phyloP scores from a whole-genome alignment of 441 rosid genomes.

The Jatropha multifida region DNA sequence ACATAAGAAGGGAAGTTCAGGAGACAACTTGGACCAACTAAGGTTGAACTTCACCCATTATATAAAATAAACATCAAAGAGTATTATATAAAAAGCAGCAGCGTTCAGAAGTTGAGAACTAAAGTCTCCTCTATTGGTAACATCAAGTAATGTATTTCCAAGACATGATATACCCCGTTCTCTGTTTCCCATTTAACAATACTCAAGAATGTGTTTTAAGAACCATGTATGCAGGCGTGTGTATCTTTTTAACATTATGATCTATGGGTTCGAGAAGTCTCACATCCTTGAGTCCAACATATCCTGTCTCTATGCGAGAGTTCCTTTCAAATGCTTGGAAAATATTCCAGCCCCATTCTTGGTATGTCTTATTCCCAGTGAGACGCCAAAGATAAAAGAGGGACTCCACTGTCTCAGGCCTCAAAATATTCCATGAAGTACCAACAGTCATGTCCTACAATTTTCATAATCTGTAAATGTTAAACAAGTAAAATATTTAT shows the following conservation, averaged over 20 bases:
- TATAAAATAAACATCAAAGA: too few relatives aligned
- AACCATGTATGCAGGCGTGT: neutral
- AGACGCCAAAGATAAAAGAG: slow-evolving; percentile 94
- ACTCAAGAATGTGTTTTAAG: too few relatives aligned
- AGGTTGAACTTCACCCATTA: too few relatives aligned
- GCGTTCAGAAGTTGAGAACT: too few relatives aligned
- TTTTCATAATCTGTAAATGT: neutral
- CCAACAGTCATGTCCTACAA: slow-evolving; percentile 92
- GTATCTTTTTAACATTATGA: neutral
- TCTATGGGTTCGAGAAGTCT: slow-evolving; percentile 24
- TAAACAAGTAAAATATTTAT: neutral
- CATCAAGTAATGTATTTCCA: too few relatives aligned
- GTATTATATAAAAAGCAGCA: too few relatives aligned
- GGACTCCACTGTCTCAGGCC: slow-evolving; percentile 97
- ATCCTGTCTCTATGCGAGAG: slow-evolving; percentile 79
- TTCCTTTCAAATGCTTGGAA: slow-evolving; percentile 93
- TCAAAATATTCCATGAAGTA: slow-evolving; percentile 86
- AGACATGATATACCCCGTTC: too few relatives aligned
- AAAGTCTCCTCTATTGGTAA: too few relatives aligned
- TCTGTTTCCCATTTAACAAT: too few relatives aligned
- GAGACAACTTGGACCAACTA: too few relatives aligned
- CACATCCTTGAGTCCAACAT: slow-evolving; percentile 95
- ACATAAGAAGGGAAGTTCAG: too few relatives aligned
- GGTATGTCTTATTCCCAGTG: slow-evolving; percentile 91
- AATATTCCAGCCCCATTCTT: slow-evolving; percentile 98